phyloP scores from a whole-genome alignment of 1,139 yeast species.

The Geotrichum australiense region DNA sequence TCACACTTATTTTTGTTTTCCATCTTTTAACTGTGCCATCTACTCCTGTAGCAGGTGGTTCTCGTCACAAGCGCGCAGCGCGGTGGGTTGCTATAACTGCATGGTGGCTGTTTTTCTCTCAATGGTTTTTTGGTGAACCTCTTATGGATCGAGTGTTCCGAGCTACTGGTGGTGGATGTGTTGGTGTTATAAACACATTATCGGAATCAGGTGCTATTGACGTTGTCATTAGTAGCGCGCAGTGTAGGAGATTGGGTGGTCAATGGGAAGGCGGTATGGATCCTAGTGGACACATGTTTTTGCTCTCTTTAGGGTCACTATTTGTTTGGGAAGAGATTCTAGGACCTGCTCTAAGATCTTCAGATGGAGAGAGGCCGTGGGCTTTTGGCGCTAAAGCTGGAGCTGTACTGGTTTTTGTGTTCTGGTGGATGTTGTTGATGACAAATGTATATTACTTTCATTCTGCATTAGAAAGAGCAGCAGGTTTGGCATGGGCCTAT shows the following conservation, averaged over 20 bases:
- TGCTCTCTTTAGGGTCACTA: conserved; percentile 65
- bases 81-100: conserved; percentile 48
- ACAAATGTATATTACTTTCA: conserved; percentile 77
- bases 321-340: conserved; percentile 61
- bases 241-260: conserved; percentile 59
- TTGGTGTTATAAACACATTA: conserved; percentile 13
- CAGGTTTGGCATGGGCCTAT: conserved; percentile 59
- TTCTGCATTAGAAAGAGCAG: conserved; percentile 62
- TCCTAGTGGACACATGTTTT: conserved; percentile 89
- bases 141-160: conserved; percentile 81
- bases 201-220: conserved; percentile 36
- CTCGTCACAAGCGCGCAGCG: conserved; percentile 7
- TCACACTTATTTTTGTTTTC: conserved; percentile 42
- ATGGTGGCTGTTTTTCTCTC: conserved; percentile 82
- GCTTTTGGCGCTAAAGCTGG: conserved; percentile 31
- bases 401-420: conserved; percentile 44
- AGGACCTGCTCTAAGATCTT: conserved; percentile 30
- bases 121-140: conserved; percentile 84
- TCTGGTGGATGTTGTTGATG: conserved; percentile 86
- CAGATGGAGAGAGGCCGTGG: background rate
- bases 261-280: conserved; percentile 91
- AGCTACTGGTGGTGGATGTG: conserved; percentile 77
- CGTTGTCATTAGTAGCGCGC: conserved; percentile 4
- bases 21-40: background rate
- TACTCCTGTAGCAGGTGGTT: conserved; percentile 1